Base-by-base conservation (phyloP, 2,329 filamentous ascomycete genomes). In the Cadophora gregata region DNA sequence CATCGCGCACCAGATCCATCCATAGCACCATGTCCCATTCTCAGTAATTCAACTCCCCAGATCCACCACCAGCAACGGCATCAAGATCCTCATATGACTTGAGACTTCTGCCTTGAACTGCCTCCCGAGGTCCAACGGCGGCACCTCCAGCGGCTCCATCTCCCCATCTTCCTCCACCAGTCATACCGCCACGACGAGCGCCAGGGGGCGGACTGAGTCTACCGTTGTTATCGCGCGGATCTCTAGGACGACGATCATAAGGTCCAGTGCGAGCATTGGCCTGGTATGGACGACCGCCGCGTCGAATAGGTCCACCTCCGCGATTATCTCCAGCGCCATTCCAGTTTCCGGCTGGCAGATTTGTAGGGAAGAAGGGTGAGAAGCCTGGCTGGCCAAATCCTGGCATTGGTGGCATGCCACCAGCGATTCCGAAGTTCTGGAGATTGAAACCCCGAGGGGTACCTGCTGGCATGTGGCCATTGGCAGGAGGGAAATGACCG, bases 71-170 rank as follows among this genome's bases (percentile, higher is more conserved):
- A 45, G 88, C 88, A 66, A 91, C 90, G 55, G 96, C 95, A 81
- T 99, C 96, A 27, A 99, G 83, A 77, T 99, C 96, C 79, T 99
- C 96, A 77, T 99, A 99, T 78, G 93, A 97, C 85, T 97, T 97
- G 71, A 99, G 81, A 68, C 92, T 97, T 65, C 96, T 88, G 5
- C 96, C 96, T 72, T 96, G 93, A 0, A 97, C 93, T 12, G 96
- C 95, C 79, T 98, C 94, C 24, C 92, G 87, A 24, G 96, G 95
- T 0, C 93, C 94, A 67, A 94, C 90, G 2, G 91, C 89, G 38
- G 90, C 88, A 27, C 87, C 90, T 47, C 91, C 90, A 59, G 92
- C 91, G 2, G 83, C 83, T 29, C 90, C 90, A 70, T 93, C 91
- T 50, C 90, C 90, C 86, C 90, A 92, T 71, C 88, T 84, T 38